Evolutionary conservation across 1,284 basidiomycete species (phyloP).

Genomic region (Cutaneotrichosporon sp.): DNA sequence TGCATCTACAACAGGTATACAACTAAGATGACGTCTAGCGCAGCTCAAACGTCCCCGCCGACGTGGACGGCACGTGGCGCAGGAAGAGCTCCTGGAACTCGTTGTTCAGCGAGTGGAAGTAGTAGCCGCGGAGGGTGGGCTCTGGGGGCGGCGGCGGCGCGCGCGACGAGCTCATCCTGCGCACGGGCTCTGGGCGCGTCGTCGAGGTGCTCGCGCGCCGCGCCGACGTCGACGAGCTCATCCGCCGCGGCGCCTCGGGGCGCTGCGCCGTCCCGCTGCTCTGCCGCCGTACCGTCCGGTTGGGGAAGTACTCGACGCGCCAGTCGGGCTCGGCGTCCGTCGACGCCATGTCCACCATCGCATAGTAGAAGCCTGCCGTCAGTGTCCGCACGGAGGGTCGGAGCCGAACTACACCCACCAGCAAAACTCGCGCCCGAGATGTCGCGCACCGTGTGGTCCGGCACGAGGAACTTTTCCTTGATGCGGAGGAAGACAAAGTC

Average conservation of each 20-base stretch:
- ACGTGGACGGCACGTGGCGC: slow-evolving; percentile 49
- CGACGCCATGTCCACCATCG: slow-evolving; percentile 53
- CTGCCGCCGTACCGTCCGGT: slow-evolving; percentile 20
- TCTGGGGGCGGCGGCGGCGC: slow-evolving; percentile 28
- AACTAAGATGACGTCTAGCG: slow-evolving; percentile 34
- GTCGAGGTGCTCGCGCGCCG: slow-evolving; percentile 21
- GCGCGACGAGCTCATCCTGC: slow-evolving; percentile 26
- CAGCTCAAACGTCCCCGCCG: slow-evolving; percentile 52
- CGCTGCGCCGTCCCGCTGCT: slow-evolving; percentile 16
- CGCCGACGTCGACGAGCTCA: slow-evolving; percentile 13
- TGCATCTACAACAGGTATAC: slow-evolving; percentile 2
- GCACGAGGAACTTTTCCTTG: slow-evolving; percentile 95
- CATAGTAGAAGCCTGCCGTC: slow-evolving; percentile 74
- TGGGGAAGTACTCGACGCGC: slow-evolving; percentile 13
- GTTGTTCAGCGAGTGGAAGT: slow-evolving; percentile 70
- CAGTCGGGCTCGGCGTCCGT: slow-evolving; percentile 34
- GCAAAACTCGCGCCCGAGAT: slow-evolving; percentile 96
- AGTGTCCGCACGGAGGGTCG: not conserved
- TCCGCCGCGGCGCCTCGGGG: slow-evolving; percentile 27
- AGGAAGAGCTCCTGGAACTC: slow-evolving; percentile 57
- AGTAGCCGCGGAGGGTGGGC: slow-evolving; percentile 62
- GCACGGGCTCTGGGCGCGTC: slow-evolving; percentile 19
- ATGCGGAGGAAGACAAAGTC: slow-evolving; percentile 81
- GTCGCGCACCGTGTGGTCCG: slow-evolving; percentile 88
- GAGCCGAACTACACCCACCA: slow-evolving; percentile 59